Evolutionary conservation across 768 basidiomycete species (phyloP), one percentile per base, ranked within the genome.

Genomic region (Melanogaster broomeanus): DNA sequence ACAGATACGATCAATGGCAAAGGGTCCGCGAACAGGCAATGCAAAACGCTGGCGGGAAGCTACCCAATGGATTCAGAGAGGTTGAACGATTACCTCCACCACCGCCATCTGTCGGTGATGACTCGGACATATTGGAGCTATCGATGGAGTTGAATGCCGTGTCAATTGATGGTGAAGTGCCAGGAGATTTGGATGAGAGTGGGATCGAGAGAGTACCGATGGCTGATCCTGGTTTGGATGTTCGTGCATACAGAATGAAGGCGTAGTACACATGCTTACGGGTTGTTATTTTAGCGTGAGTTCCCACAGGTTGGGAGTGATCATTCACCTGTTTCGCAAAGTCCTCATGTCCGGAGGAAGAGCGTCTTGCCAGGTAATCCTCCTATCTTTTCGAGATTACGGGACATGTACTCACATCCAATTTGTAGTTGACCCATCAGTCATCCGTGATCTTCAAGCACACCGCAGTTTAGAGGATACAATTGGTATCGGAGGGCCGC

Each of bases 321-420:
- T 52, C 82, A 83, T 61, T 81, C 81, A 41, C 75, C 82, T 27
- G 70, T 77, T 56, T 71, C 79, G 48, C 73, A 77, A 51, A 82
- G 85, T 39, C 79, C 93, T 48, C 96, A 99, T 72, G 84, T 95
- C 30, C 85, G 96, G 61, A 82, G 96, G 70, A 97, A 94, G 77
- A 96, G 93, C 62, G 94, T 96, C 42, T 77, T 98, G 55, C 95
- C 93, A 74, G 88, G 91, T 91, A 68, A 58, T 51, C 51, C 39
- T 25, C 38, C 42, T 58, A 54, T 59, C 42, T 39, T 47, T 1
- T 48, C 42, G 48, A n/a, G 28, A 25, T 39, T 16, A 27, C 24
- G 18, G 27, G 31, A 49, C 45, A 44, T 33, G 49, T 47, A 44
- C 53, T 66, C 56, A 60, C 51, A 54, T 49, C 50, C 28, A 53